Evolutionary conservation across 1,284 basidiomycete species (phyloP), one percentile per base, ranked within the genome.

Genomic region (Rhodotorula sp.): DNA sequence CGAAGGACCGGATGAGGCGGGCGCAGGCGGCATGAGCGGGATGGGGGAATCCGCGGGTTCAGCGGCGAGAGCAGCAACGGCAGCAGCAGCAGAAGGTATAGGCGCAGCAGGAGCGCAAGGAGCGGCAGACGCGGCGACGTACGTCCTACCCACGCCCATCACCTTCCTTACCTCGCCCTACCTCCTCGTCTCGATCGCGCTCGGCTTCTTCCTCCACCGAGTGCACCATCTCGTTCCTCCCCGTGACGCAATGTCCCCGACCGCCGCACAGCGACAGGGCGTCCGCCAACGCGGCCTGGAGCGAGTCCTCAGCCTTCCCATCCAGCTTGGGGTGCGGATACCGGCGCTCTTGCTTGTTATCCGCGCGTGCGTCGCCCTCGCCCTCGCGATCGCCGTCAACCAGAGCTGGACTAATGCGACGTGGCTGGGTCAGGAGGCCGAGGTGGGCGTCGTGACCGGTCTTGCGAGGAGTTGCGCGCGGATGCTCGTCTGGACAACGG

Each of bases 171-270:
- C 57, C 17, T 63, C 59, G 39, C 54, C 70, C 13, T 74, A 69
- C 70, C 64, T 68, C 49, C 19, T 71, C 20, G n/a, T 55, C n/a
- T 36, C 68, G 8, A 55, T 74, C 57, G 47, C 56, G 7, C 62
- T 71, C 58, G 67, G 70, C 29, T 62, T 74, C 62, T 24, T 72
- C 48, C 59, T 71, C 30, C 68, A 74, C 54, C 59, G 73, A 15
- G 72, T 74, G 17, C 70, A 69, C 44, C 67, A 68, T 52, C 67
- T 74, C 67, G 73, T 74, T 4, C 70, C 72, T 15, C 72, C 72
- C 3, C 54, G 69, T 22, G 39, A 54, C 22, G 34, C 52, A n/a
- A 27, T n/a, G 48, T 27, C 47, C 0, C 30, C 15, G 20, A 19
- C 53, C 22, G 34, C 13, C 17, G 34, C 32, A 29, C 30, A 44